Percentiles rank a stretch among this genome's conserved stretches.
phyloP scores from a whole-genome alignment of 2,329 filamentous ascomycete genomes.

The Apiospora pterosperma region DNA sequence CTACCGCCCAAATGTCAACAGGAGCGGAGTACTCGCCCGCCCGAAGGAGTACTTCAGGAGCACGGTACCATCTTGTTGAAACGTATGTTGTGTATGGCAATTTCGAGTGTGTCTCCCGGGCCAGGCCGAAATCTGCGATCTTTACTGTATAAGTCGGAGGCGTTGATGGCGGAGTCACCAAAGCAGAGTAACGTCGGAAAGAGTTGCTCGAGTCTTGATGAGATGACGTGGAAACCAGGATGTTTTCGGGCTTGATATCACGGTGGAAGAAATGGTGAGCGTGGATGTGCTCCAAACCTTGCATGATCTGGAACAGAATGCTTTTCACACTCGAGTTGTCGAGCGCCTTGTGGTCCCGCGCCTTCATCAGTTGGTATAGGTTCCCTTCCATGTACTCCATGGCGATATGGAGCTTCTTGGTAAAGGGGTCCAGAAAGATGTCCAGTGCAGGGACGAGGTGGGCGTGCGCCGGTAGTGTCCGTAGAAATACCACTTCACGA shows the following conservation, averaged over 20 bases:
- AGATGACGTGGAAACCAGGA: slow-evolving; percentile 88
- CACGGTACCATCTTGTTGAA: slow-evolving; percentile 96
- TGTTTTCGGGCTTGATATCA: slow-evolving; percentile 99
- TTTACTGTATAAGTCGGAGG: slow-evolving; percentile 94
- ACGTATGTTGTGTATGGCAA: slow-evolving; percentile 97
- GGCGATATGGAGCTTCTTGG: slow-evolving; percentile 92
- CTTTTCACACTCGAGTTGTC: slow-evolving; percentile 94
- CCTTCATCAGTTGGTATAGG: slow-evolving; percentile 98
- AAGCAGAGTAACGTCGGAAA: slow-evolving; percentile 87
- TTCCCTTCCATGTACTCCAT: slow-evolving; percentile 99
- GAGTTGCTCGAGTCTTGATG: slow-evolving; percentile 78
- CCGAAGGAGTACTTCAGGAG: slow-evolving; percentile 87
- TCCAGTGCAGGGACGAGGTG: slow-evolving; percentile 97
- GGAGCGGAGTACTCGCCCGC: slow-evolving; percentile 97
- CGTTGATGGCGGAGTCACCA: slow-evolving; percentile 93
- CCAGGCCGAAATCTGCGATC: slow-evolving; percentile 96
- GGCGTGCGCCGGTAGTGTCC: slow-evolving; percentile 80
- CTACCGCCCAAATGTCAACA: slow-evolving; percentile 97
- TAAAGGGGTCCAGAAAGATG: slow-evolving; percentile 96
- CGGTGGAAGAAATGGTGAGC: slow-evolving; percentile 97
- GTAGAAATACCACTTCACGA: slow-evolving; percentile 93
- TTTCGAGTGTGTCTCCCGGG: slow-evolving; percentile 95
- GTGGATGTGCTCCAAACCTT: slow-evolving; percentile 95
- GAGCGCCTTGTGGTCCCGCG: slow-evolving; percentile 89
- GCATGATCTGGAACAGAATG: slow-evolving; percentile 95